phyloP scores from a whole-genome alignment of 306 rosid genomes.

The Arachis hypogaea region DNA sequence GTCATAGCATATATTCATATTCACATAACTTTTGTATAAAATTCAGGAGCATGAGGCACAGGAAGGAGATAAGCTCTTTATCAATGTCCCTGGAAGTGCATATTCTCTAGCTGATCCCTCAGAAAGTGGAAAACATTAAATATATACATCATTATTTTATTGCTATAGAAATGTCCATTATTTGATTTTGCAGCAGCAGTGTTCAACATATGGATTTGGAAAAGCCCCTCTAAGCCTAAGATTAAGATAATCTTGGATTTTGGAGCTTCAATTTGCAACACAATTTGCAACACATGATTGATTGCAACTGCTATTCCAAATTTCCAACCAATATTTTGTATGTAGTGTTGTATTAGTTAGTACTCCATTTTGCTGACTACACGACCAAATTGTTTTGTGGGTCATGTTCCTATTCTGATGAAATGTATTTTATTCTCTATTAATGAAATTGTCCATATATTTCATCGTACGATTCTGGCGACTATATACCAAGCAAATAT shows the following conservation, averaged over 20 bases:
- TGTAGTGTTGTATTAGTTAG: not conserved
- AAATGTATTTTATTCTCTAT: not conserved
- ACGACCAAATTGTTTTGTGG: not conserved
- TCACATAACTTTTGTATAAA: conserved; percentile 34
- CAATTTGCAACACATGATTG: conserved; percentile 14
- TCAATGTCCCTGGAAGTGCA: conserved; percentile 93
- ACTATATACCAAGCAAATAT: no score
- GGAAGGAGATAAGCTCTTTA: conserved; percentile 63
- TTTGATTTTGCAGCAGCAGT: not conserved
- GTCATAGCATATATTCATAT: conserved; percentile 6
- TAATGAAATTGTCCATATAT: not conserved
- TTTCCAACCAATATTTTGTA: conserved; percentile 16
- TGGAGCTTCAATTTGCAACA: conserved; percentile 10
- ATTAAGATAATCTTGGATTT: conserved; percentile 6
- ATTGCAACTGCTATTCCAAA: not conserved
- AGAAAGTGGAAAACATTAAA: conserved; percentile 37
- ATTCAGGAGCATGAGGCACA: conserved; percentile 52
- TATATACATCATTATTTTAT: not conserved
- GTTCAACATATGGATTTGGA: conserved; percentile 13
- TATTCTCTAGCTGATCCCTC: conserved; percentile 53
- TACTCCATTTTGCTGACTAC: not conserved
- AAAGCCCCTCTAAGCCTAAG: conserved; percentile 4
- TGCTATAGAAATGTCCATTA: conserved; percentile 3
- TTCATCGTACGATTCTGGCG: not conserved
- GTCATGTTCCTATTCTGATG: conserved; percentile 3